A percentile compares a stretch with the other conserved stretches of the same genome.
Evolutionary conservation across 2,329 filamentous ascomycete genomes (phyloP).

Genomic region (Pseudocercospora fuligena): DNA sequence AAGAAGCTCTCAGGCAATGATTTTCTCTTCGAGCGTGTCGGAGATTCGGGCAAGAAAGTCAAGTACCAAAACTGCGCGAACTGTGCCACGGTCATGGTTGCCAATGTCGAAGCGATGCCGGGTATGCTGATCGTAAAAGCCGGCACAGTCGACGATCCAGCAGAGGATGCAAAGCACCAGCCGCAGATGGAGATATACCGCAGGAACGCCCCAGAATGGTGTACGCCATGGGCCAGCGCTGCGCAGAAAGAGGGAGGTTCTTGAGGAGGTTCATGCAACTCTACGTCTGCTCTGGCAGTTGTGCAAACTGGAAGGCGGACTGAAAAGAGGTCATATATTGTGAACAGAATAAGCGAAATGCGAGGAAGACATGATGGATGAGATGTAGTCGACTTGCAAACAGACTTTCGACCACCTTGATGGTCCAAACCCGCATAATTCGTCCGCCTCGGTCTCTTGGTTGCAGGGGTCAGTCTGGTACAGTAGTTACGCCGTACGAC

Average conservation of each 20-base stretch:
- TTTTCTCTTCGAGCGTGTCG: slow-evolving; percentile 34
- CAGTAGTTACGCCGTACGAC: no score
- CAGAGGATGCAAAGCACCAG: slow-evolving; percentile 28
- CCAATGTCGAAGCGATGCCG: slow-evolving; percentile 32
- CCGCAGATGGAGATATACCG: slow-evolving; percentile 39
- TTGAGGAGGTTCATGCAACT: not conserved
- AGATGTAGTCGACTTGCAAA: not conserved
- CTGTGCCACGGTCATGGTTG: slow-evolving; percentile 38
- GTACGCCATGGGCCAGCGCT: slow-evolving; percentile 29
- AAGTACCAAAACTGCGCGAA: slow-evolving; percentile 39
- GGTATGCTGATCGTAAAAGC: slow-evolving; percentile 39
- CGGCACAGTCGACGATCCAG: slow-evolving; percentile 40
- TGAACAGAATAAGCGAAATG: not conserved
- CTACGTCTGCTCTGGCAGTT: not conserved
- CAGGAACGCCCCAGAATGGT: slow-evolving; percentile 39
- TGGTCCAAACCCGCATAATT: not conserved
- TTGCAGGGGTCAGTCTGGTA: not conserved
- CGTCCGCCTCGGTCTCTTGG: not conserved
- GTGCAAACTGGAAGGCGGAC: not conserved
- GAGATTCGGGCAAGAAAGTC: slow-evolving; percentile 40
- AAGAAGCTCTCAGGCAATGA: slow-evolving; percentile 37
- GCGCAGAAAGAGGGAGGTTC: slow-evolving; percentile 35
- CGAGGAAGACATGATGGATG: not conserved
- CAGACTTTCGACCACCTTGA: not conserved
- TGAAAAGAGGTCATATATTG: not conserved